phyloP scores from a whole-genome alignment of 1,139 yeast species.

The Protomyces inundatus region DNA sequence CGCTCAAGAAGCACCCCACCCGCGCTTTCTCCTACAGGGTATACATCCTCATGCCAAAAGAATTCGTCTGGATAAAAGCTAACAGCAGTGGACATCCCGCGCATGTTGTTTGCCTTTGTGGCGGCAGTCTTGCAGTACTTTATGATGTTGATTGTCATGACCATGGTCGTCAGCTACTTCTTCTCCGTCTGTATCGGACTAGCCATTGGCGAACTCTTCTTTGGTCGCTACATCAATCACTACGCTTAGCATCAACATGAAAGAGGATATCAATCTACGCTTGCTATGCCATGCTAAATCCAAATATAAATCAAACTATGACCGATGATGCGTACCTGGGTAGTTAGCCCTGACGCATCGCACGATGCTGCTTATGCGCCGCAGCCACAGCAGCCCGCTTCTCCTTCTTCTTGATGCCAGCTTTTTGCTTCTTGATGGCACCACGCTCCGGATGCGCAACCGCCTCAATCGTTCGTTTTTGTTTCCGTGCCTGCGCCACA shows the following conservation, averaged over 20 bases:
- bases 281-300: background rate
- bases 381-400: conserved; percentile 11
- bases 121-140: background rate
- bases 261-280: background rate
- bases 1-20: background rate
- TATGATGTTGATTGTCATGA: background rate
- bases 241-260: background rate
- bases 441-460: conserved; percentile 74
- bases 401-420: conserved; percentile 19
- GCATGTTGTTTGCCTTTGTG: background rate
- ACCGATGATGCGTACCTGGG: background rate
- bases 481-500: conserved; percentile 69
- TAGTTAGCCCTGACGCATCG: conserved; percentile 1
- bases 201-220: background rate
- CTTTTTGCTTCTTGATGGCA: conserved; percentile 56
- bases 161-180: background rate
- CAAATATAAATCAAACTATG: background rate
- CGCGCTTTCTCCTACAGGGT: background rate
- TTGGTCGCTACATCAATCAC: background rate
- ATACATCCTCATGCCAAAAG: too few relatives aligned
- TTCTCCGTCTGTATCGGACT: background rate
- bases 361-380: conserved; percentile 1
- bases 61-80: background rate
- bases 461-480: conserved; percentile 71
- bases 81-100: background rate